Evolutionary conservation across 2,329 filamentous ascomycete species (phyloP).

Genomic region (Pyricularia grisea): DNA sequence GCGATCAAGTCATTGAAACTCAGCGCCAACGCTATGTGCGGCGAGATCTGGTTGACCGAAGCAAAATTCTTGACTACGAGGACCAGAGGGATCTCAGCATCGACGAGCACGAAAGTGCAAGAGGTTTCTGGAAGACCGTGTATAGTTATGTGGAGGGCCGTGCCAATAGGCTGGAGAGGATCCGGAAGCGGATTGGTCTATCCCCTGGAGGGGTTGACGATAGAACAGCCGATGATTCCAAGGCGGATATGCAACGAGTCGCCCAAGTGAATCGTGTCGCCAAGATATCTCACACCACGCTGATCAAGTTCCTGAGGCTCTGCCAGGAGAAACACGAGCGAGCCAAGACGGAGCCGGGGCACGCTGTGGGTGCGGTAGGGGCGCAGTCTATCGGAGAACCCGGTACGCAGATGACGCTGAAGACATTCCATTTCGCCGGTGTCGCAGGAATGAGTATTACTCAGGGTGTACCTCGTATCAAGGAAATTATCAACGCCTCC

Average conservation of each 20-base stretch:
- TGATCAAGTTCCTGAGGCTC: slow-evolving; percentile 67
- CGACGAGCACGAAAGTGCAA: slow-evolving; percentile 73
- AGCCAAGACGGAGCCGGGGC: slow-evolving; percentile 86
- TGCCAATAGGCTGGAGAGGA: slow-evolving; percentile 49
- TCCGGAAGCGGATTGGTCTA: slow-evolving; percentile 41
- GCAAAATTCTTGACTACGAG: slow-evolving; percentile 52
- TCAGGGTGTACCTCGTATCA: slow-evolving; percentile 98
- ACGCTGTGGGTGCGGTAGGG: slow-evolving; percentile 91
- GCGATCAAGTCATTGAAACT: slow-evolving; percentile 55
- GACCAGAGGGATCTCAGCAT: slow-evolving; percentile 60
- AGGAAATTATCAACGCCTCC: slow-evolving; percentile 99
- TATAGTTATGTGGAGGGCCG: slow-evolving; percentile 58
- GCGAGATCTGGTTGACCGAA: slow-evolving; percentile 51
- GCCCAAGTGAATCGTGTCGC: slow-evolving; percentile 60
- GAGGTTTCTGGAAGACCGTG: slow-evolving; percentile 74
- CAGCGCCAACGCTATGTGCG: slow-evolving; percentile 57
- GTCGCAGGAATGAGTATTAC: slow-evolving; percentile 99
- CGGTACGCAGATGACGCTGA: slow-evolving; percentile 97
- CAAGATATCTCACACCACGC: slow-evolving; percentile 69
- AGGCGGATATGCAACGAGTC: slow-evolving; percentile 20
- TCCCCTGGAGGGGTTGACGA: background rate
- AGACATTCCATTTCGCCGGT: slow-evolving; percentile 99
- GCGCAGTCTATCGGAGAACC: slow-evolving; percentile 98
- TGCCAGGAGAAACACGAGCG: slow-evolving; percentile 87
- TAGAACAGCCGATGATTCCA: slow-evolving; percentile 17